Base-by-base conservation (phyloP, 2,329 filamentous ascomycete genomes). In the Phaeosphaeria sp. region DNA sequence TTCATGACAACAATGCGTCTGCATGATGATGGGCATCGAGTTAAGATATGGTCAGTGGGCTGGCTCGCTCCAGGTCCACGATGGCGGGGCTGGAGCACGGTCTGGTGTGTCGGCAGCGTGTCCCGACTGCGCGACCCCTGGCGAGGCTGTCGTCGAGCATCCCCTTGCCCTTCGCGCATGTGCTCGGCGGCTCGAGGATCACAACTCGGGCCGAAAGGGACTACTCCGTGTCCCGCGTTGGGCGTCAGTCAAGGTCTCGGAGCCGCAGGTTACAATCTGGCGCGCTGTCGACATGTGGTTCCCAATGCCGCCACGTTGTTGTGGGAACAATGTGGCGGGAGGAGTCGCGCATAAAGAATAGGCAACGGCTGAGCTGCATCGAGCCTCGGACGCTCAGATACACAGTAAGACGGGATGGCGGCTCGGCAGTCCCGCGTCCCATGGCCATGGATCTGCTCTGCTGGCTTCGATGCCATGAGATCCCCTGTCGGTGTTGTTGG, bases 11-110 rank as follows among this genome's bases (percentile, higher is more conserved):
- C 36, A 39, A 15, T n/a, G n/a, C 36, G 36, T 39, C 36, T 9
- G 15, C 36, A 39, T 39, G 36, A 39, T 39, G 36, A 17, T 17
- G 36, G 36, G 11, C 36, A 39, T 61, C 55, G 54, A 62, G 50
- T 66, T 66, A 64, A 64, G 62, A 63, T 61, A 58, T 65, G 67
- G 65, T 67, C 66, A 68, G 66, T 68, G 64, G 56, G 58, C 50
- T 57, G 56, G 52, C 27, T 56, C 50, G 60, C 58, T 58, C 63
- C 65, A 64, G 49, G 59, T 55, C 59, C 65, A 63, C 55, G 62
- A 58, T 56, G 47, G 60, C 58, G 65, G 63, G 61, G 59, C 61
- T 60, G 62, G 56, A 65, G 59, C 59, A 63, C 55, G 62, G 59
- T 51, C 62, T 61, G 56, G 59, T 48, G 59, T 48, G 47, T 39